Evolutionary conservation across 768 basidiomycete species (phyloP), one percentile per base, ranked within the genome.

Genomic region (Boletus rubescentipes): DNA sequence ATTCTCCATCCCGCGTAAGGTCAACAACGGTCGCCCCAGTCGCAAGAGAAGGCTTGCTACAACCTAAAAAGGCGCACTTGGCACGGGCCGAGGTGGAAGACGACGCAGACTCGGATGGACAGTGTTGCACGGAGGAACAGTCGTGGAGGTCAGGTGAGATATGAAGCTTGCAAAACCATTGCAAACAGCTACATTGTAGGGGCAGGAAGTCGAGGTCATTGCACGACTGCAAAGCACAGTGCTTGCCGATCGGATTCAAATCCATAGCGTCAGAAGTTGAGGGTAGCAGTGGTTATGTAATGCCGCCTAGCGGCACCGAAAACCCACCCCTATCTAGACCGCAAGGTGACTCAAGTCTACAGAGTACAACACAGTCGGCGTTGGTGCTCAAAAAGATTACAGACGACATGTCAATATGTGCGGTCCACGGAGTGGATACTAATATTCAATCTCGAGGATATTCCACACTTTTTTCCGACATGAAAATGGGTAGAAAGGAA

Each of bases 161-260:
- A 65, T 93, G 91, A 35, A 79, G 67, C 11, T 74, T 75, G 73
- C 91, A 93, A 69, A 83, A 91, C 53, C 75, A 67, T 34, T 66
- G 66, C 41, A 74, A 63, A 71, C 91, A 93, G 29, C 62, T 61
- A 64, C 91, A 93, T 46, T 71, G 68, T 54, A 89, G 84, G n/a
- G 91, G 91, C 0, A 93, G 77, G 56, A 92, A 87, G 71, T 92
- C 90, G 59, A 86, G 72, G 34, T 75, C 59, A 49, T 79, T 76
- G 75, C 91, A 93, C 15, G 77, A 70, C 9, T 74, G 46, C 45
- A 80, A 57, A n/a, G 85, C 73, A 66, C 91, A 93, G 59, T 81
- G 84, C 41, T 78, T 73, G 50, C 91, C 91, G 55, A 90, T 73
- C 21, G 75, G 69, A 36, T 79, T 71, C 46, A 87, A 61, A 52